A percentile compares a stretch with the other conserved stretches of the same genome.
Evolutionary conservation across 352 stramenopile genomes (phyloP).

Genomic region (Phytopythium litorale): DNA sequence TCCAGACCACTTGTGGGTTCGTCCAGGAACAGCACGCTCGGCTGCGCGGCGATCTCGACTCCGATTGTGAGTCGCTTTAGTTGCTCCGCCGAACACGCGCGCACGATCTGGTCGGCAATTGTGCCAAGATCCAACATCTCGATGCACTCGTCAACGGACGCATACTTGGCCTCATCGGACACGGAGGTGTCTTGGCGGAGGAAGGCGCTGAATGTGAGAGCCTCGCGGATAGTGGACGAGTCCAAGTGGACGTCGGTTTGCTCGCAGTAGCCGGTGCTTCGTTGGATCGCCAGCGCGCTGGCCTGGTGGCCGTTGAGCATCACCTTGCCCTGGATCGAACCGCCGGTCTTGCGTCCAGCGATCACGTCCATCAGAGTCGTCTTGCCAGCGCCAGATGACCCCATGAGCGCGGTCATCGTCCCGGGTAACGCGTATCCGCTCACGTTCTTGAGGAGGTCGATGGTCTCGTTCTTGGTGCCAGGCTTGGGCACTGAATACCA

Average conservation of each 20-base stretch:
- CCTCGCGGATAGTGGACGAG: slow-evolving; percentile 82
- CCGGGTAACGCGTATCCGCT: slow-evolving; percentile 32
- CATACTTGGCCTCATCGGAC: slow-evolving; percentile 17
- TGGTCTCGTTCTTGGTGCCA: slow-evolving; percentile 14
- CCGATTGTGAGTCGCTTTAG: slow-evolving; percentile 35
- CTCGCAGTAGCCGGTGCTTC: slow-evolving; percentile 38
- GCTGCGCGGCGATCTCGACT: slow-evolving; percentile 62
- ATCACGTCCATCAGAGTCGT: slow-evolving; percentile 93
- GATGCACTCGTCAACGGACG: slow-evolving; percentile 26
- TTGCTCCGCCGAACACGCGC: slow-evolving; percentile 23
- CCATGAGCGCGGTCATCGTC: slow-evolving; percentile 53
- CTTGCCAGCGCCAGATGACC: slow-evolving; percentile 74
- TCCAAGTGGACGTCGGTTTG: slow-evolving; percentile 86
- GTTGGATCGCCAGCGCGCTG: slow-evolving; percentile 16
- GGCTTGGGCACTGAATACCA: slow-evolving; percentile 9
- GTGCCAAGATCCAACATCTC: slow-evolving; percentile 22
- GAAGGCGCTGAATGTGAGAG: slow-evolving; percentile 84
- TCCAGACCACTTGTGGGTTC: slow-evolving; percentile 74
- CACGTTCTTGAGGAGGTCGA: slow-evolving; percentile 61
- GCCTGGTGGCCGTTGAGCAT: slow-evolving; percentile 29
- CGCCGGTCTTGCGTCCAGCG: slow-evolving; percentile 79
- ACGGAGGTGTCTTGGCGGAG: slow-evolving; percentile 37
- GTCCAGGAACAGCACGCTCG: slow-evolving; percentile 65
- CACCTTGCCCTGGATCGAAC: slow-evolving; percentile 44
- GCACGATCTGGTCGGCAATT: slow-evolving; percentile 25